Percentiles rank a stretch among this genome's conserved stretches.
Evolutionary conservation across 129 eudicot genomes (phyloP).

Genomic region (Saussurea involucrata): DNA sequence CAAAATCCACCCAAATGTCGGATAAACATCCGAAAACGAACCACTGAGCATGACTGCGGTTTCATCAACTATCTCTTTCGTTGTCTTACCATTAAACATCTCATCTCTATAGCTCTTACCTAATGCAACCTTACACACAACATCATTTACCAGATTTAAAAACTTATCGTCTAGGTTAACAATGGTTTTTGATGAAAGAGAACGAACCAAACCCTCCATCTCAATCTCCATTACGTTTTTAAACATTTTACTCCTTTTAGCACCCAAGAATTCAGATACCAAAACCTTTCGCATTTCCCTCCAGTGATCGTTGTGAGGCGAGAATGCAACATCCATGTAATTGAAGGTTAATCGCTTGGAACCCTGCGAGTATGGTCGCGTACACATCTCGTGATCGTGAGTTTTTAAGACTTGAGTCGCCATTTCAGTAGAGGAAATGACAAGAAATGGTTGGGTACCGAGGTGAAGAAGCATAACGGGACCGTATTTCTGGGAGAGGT

Average conservation of each 20-base stretch:
- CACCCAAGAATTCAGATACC: no score
- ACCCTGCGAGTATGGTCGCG: neutral
- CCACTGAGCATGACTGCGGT: slow-evolving; percentile 4
- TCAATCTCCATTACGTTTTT: neutral
- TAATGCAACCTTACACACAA: slow-evolving; percentile 16
- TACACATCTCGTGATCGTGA: neutral
- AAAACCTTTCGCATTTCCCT: neutral
- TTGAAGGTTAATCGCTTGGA: neutral
- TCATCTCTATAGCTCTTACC: slow-evolving; percentile 15
- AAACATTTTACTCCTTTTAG: neutral
- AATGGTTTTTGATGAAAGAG: neutral
- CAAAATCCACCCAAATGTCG: slow-evolving; percentile 24
- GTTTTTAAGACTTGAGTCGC: neutral
- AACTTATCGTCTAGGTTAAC: slow-evolving; percentile 6
- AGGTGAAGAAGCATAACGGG: neutral
- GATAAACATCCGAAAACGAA: slow-evolving; percentile 22
- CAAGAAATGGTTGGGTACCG: neutral
- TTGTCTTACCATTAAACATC: neutral
- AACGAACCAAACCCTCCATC: neutral
- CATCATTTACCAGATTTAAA: neutral
- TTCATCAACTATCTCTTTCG: slow-evolving; percentile 4
- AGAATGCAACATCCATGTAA: neutral
- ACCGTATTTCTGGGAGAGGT: neutral
- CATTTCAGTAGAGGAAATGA: neutral
- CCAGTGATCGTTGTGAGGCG: neutral